phyloP scores from a whole-genome alignment of 2,329 filamentous ascomycete genomes.

The Penicillium olsonii region DNA sequence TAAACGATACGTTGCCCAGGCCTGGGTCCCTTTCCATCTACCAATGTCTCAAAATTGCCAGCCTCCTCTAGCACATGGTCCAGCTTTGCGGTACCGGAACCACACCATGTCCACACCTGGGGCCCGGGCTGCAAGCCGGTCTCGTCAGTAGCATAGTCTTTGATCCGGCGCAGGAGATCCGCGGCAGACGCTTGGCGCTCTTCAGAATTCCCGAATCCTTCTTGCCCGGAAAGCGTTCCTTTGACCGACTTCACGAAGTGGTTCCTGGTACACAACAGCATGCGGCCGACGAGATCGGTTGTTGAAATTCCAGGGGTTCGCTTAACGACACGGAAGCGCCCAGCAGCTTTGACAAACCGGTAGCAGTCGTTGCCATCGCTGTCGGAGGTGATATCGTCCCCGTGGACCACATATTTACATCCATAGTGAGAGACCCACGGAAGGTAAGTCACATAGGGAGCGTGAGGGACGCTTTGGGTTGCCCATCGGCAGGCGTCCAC shows the following conservation, averaged over 20 bases:
- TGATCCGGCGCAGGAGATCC: slow-evolving; percentile 75
- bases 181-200: slow-evolving; percentile 65
- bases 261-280: slow-evolving; percentile 91
- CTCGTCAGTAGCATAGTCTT: slow-evolving; percentile 84
- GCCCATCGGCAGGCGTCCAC: slow-evolving; percentile 96
- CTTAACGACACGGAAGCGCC: slow-evolving; percentile 94
- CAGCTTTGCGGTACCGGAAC: slow-evolving; percentile 39
- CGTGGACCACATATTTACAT: slow-evolving; percentile 93
- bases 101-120: slow-evolving; percentile 81
- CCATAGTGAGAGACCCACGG: slow-evolving; percentile 95
- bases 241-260: slow-evolving; percentile 88
- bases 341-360: slow-evolving; percentile 91
- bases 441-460: slow-evolving; percentile 91
- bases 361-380: slow-evolving; percentile 94
- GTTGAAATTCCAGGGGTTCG: slow-evolving; percentile 95
- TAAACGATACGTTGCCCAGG: slow-evolving; percentile 86
- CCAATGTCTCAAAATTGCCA: slow-evolving; percentile 67
- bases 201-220: slow-evolving; percentile 68
- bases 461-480: slow-evolving; percentile 76
- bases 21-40: slow-evolving; percentile 69
- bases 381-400: slow-evolving; percentile 96
- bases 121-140: slow-evolving; percentile 75
- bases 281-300: slow-evolving; percentile 95
- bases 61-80: slow-evolving; percentile 55
- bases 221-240: slow-evolving; percentile 66